Base-by-base conservation (phyloP, 129 eudicot species). In the Cynara cardunculus region DNA sequence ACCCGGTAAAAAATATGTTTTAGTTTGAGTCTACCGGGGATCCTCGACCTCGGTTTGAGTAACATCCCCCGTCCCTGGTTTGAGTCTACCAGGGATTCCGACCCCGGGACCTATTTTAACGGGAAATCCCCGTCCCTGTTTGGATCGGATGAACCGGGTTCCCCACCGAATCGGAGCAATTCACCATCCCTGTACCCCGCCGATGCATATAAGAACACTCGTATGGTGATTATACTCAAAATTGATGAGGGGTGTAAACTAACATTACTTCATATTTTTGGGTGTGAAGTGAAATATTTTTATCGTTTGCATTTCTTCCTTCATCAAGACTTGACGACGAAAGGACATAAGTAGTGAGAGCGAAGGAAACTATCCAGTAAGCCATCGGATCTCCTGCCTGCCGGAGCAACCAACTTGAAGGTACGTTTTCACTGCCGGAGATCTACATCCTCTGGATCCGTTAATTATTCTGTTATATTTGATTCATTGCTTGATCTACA, bases 351-450 rank as follows among this genome's bases (percentile, higher is more conserved):
- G 37, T 2, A 32, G 72, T 4, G 53, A 72, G 37, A 72, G 9
- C 72, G 56, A 80, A 80, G 71, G 56, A 49, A 31, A 71, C 78
- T 72, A 73, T 80, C 18, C 61, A 37, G 34, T 72, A 66, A 77
- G 24, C 69, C 46, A 64, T 39, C 78, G 64, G 78, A 80, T 80
- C 84, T 80, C 78, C 72, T 56, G 41, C 22, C 25, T 25, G 16
- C 35, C 72, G 44, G 77, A 80, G 46, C 72, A 10, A 62, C 39
- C 61, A 18, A 61, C 65, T 31, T 32, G 30, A 16, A 62, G 46
- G 78, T 80, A 73, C 35, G 72, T 24, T 32, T 56, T 25, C 81
- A 7, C 6, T 34, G 13, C 21, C 7, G 22, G 31, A 34, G 84
- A 80, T 80, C 78, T 41, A 37, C 71, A 71, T 49, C n/a, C 3